Evolutionary conservation across 768 basidiomycete species (phyloP).

Genomic region (Lactifluus echinatus): DNA sequence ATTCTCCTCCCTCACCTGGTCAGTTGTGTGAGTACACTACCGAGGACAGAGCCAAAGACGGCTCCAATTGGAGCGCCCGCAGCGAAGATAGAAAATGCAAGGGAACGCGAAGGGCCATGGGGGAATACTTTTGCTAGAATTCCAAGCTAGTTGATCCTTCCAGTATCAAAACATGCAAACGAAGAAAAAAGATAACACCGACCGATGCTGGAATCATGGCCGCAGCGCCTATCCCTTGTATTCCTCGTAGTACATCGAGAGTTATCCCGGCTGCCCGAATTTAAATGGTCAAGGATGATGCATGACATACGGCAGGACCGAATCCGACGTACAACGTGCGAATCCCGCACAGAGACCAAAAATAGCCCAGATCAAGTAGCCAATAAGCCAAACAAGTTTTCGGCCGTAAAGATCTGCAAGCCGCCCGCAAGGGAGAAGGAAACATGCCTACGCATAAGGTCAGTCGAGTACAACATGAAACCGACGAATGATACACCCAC

Average conservation of each 20-base stretch:
- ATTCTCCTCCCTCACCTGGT: conserved; percentile 2
- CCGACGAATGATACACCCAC: conserved; percentile 32
- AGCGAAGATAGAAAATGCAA: conserved; percentile 76
- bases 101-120: conserved; percentile 52
- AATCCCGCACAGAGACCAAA: conserved; percentile 64
- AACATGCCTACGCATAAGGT: conserved; percentile 49
- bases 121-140: conserved; percentile 78
- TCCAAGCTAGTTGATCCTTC: conserved; percentile 43
- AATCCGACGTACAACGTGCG: conserved; percentile 39
- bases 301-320: background rate
- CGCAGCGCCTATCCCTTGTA: conserved; percentile 76
- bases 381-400: conserved; percentile 55
- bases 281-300: background rate
- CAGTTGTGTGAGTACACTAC: conserved; percentile 54
- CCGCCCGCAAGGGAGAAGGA: conserved; percentile 69
- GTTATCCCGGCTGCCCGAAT: conserved; percentile 40
- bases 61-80: conserved; percentile 81
- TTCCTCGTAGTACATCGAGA: conserved; percentile 61
- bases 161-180: background rate
- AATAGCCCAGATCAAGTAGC: conserved; percentile 42
- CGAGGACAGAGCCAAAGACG: conserved; percentile 58
- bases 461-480: too few relatives aligned
- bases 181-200: conserved; percentile 21
- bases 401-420: conserved; percentile 75
- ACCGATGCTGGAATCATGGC: conserved; percentile 70